Evolutionary conservation across 345 rosid genomes (phyloP), one percentile per base, ranked within the genome.

Genomic region (Syzygium aqueum): DNA sequence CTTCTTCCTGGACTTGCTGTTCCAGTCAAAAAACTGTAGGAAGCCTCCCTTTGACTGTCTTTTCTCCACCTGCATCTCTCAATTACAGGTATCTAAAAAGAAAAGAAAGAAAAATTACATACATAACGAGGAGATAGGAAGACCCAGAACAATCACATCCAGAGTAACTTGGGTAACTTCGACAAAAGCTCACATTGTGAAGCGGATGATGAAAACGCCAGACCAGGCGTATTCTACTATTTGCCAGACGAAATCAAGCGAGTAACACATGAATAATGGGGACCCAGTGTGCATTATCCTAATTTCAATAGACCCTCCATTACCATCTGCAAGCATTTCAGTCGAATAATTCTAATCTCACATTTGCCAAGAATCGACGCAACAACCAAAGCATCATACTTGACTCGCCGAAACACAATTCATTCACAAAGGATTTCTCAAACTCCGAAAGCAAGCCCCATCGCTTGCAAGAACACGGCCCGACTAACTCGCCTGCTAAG

Each of bases 1-100:
- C n/a, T n/a, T n/a, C n/a, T n/a, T n/a, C n/a, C n/a, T n/a, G n/a
- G 98, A 98, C 92, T 95, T 98, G 23, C 96, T 94, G 88, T 94
- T 91, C 99, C 99, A 94, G 88, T 95, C 96, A 89, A 97, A 97
- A 52, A 96, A 89, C 86, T 93, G 86, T 22, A 94, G 91, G 85
- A 95, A 93, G 21, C 95, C 92, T 88, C 97, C 97, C 89, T 95
- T 97, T 11, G 96, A 87, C 86, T 92, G 92, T 88, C 94, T 94
- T 84, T 92, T 92, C 89, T 95, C 94, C 30, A 91, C 94, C 91
- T 95, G 96, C 98, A 92, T 96, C 87, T 88, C 80, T 89, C 88
- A 87, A 90, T 22, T 22, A 28, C 92, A 84, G 86, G 90, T 85
- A 90, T 85, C 90, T 86, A 87, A 88, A 77, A 30, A 28, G 37